These are phyloP conservation scores for Kitagawia praeruptora DNA, from an alignment of 129 eudicot genomes.

Conservation along the genomic window DNA sequence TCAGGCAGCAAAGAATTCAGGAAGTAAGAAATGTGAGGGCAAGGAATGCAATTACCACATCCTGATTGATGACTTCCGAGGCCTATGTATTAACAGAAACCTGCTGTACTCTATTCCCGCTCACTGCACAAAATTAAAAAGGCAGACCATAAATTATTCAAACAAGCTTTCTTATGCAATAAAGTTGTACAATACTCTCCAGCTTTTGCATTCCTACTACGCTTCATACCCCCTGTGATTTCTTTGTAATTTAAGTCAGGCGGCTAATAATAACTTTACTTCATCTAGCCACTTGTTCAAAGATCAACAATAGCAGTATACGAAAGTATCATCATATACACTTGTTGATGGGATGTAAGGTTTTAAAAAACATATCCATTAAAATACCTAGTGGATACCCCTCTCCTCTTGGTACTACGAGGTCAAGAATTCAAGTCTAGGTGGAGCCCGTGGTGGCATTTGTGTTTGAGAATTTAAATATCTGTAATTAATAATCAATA, in stretches of 20 bases:
- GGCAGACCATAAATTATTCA: not conserved
- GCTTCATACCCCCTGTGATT: not conserved
- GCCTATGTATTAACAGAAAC: conserved; percentile 10
- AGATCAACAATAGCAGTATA: not conserved
- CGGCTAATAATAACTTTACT: not conserved
- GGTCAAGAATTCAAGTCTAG: not conserved
- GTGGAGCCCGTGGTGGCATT: not conserved
- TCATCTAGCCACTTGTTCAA: not conserved
- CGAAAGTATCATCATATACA: not conserved
- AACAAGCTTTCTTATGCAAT: not conserved
- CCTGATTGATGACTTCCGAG: conserved; percentile 22
- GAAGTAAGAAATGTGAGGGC: not conserved
- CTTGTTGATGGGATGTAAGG: not conserved
- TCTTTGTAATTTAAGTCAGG: not conserved
- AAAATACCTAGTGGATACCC: not conserved
- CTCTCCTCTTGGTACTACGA: not conserved
- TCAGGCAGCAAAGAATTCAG: not conserved
- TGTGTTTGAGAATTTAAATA: too few relatives aligned
- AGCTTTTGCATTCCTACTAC: not conserved
- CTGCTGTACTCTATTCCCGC: conserved; percentile 18
- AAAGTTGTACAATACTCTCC: not conserved
- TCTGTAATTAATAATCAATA: not conserved
- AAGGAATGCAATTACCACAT: conserved; percentile 18
- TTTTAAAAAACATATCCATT: too few relatives aligned
- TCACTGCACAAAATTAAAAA: conserved; percentile 23